Percentiles rank a stretch among this genome's conserved stretches.
Evolutionary conservation across 78 protist genomes (phyloP).

Genomic region (slime mould (Dictyostelium discoideum)): DNA sequence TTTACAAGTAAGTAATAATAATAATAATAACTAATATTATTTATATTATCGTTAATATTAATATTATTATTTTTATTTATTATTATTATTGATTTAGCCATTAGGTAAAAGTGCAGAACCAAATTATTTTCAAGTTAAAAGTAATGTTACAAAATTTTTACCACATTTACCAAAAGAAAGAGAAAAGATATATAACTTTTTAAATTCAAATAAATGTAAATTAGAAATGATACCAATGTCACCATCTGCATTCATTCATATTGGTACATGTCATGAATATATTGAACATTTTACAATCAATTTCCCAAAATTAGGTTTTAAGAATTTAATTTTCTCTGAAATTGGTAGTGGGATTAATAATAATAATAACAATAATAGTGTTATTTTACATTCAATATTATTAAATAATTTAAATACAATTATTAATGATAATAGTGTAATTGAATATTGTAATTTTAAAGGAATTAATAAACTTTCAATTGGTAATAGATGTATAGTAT

Average conservation of each 20-base stretch:
- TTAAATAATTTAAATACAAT: neutral
- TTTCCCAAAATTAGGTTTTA: conserved; percentile 51
- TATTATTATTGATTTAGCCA: conserved; percentile 2
- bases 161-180: conserved; percentile 35
- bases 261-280: conserved; percentile 80
- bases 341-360: neutral
- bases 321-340: conserved; percentile 1
- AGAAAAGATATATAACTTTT: conserved; percentile 32
- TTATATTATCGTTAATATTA: neutral
- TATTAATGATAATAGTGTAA: conserved; percentile 1
- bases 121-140: conserved; percentile 28
- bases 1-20: conserved; percentile 22
- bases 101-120: conserved; percentile 34
- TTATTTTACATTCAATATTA: neutral
- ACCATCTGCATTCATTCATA: conserved; percentile 72
- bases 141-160: conserved; percentile 21
- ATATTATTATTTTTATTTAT: neutral
- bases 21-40: neutral
- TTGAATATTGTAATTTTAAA: conserved; percentile 47
- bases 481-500: conserved; percentile 51
- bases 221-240: conserved; percentile 36
- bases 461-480: neutral
- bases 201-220: conserved; percentile 3
- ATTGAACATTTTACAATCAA: conserved; percentile 67
- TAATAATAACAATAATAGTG: neutral